Evolutionary conservation across 345 rosid species (phyloP).

Genomic region (Heritiera fomes): DNA sequence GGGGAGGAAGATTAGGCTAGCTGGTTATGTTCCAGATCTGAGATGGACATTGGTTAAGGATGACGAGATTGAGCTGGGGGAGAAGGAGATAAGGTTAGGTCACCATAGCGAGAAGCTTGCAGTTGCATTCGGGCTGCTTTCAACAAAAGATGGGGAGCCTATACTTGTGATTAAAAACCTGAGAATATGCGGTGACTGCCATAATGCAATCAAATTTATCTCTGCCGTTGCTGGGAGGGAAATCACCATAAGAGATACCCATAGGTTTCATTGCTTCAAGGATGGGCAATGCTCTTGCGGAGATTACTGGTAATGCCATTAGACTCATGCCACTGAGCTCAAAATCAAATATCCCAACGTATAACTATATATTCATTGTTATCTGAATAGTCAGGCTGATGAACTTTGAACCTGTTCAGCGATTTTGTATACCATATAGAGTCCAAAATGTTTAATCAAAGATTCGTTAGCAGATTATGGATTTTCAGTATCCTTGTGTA

Average conservation of each 20-base stretch:
- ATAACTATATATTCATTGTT: neutral
- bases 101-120: constrained; percentile 93
- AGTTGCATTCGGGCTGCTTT: constrained; percentile 79
- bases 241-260: constrained; percentile 72
- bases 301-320: constrained; percentile 68
- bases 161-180: constrained; percentile 75
- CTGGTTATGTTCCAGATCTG: constrained; percentile 77
- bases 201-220: constrained; percentile 74
- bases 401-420: no score
- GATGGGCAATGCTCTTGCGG: constrained; percentile 77
- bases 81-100: constrained; percentile 60
- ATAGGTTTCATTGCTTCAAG: constrained; percentile 74
- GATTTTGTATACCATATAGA: neutral
- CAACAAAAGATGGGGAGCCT: constrained; percentile 61
- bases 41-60: constrained; percentile 71
- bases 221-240: constrained; percentile 59
- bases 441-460: neutral
- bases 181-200: constrained; percentile 91
- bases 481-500: neutral
- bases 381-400: no score
- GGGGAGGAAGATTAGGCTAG: constrained; percentile 56
- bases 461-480: neutral
- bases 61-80: constrained; percentile 49
- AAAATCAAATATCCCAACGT: neutral
- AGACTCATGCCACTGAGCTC: neutral